These are phyloP conservation scores for Boletales sp. DNA, from an alignment of 768 basidiomycete species.

Conservation along the genomic window DNA sequence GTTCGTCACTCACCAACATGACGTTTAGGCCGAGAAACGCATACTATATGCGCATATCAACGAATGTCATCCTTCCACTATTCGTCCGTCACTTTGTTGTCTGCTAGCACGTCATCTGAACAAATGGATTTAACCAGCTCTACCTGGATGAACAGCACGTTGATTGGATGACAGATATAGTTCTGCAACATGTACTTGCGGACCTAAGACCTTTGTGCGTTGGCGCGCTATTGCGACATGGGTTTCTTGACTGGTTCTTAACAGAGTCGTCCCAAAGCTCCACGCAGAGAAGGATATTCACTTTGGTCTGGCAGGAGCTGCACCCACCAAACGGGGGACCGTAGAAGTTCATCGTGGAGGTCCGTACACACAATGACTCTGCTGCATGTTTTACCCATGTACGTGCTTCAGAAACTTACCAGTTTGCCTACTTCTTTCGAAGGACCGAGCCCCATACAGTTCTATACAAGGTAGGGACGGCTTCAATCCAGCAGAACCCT, in stretches of 20 bases:
- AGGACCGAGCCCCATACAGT: constrained; percentile 80
- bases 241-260: neutral
- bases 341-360: constrained; percentile 87
- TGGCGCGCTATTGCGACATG: neutral
- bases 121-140: constrained; percentile 39
- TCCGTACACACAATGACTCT: constrained; percentile 23
- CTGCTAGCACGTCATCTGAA: constrained; percentile 1
- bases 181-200: constrained; percentile 75
- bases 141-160: constrained; percentile 88
- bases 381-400: constrained; percentile 4
- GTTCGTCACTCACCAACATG: constrained; percentile 36
- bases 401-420: constrained; percentile 64
- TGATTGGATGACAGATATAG: constrained; percentile 84
- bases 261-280: constrained; percentile 65
- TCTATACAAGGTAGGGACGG: constrained; percentile 65
- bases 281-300: constrained; percentile 52
- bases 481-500: neutral
- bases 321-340: constrained; percentile 58
- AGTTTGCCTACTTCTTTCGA: constrained; percentile 88
- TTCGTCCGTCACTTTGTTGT: constrained; percentile 47
- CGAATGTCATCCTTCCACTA: constrained; percentile 68
- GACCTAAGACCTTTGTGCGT: constrained; percentile 71
- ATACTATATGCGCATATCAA: constrained; percentile 79
- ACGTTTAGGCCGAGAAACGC: constrained; percentile 69
- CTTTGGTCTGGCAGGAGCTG: constrained; percentile 33